These are phyloP conservation scores for Drechslera avenae DNA, from an alignment of 2,329 filamentous ascomycete genomes.

Conservation along the genomic window DNA sequence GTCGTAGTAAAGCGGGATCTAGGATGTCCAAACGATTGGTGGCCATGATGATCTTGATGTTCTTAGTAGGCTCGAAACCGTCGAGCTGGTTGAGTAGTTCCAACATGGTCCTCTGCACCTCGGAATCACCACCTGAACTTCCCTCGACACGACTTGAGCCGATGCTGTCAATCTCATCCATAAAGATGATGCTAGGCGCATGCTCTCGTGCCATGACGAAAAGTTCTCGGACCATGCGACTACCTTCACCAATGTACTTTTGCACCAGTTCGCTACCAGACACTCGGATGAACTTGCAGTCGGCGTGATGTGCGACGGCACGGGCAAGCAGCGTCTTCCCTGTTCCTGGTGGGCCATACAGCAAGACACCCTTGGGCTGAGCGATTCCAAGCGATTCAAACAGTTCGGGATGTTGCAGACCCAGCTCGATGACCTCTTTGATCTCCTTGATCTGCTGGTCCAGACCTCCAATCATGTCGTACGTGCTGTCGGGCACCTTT, in stretches of 20 bases:
- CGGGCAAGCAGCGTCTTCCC: constrained; percentile 94
- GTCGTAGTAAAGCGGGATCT: constrained; percentile 89
- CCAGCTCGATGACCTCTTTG: constrained; percentile 99
- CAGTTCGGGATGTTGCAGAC: constrained; percentile 95
- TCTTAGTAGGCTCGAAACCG: constrained; percentile 98
- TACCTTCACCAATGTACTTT: constrained; percentile 98
- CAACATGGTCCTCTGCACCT: constrained; percentile 98
- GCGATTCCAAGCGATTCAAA: constrained; percentile 99
- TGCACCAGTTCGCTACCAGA: constrained; percentile 96
- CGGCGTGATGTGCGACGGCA: constrained; percentile 96
- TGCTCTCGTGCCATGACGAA: constrained; percentile 99
- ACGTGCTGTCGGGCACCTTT: constrained; percentile 98
- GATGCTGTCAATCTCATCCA: constrained; percentile 99
- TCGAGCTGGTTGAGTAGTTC: constrained; percentile 98
- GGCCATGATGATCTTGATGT: constrained; percentile 99
- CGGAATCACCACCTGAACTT: constrained; percentile 91
- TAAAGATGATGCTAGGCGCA: constrained; percentile 98
- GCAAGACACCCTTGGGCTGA: constrained; percentile 94
- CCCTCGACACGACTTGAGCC: constrained; percentile 96
- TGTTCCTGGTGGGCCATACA: constrained; percentile 95
- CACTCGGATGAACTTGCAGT: constrained; percentile 98
- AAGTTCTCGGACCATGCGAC: constrained; percentile 96
- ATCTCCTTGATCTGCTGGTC: constrained; percentile 99
- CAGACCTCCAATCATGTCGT: constrained; percentile 99
- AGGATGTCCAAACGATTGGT: constrained; percentile 98